Evolutionary conservation across 441 rosid species (phyloP).

Genomic region (Pelargonium citronellum): DNA sequence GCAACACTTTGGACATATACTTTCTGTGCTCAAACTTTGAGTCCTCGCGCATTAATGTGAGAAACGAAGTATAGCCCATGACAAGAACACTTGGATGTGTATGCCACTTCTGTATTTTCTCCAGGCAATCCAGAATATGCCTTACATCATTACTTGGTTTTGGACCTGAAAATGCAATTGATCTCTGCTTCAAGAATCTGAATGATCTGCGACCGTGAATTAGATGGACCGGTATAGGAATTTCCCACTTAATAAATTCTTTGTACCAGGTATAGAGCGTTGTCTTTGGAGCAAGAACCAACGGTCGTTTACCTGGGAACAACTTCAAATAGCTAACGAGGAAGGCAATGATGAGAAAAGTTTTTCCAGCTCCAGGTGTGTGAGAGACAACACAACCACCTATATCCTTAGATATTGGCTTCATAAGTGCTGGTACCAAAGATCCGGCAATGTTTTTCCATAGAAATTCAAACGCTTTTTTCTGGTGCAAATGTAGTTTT

Average conservation of each 20-base stretch:
- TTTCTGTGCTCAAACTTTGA: slow-evolving; percentile 68
- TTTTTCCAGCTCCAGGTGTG: slow-evolving; percentile 93
- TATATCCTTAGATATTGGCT: slow-evolving; percentile 37
- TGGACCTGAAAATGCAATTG: slow-evolving; percentile 38
- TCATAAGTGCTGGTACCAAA: slow-evolving; percentile 53
- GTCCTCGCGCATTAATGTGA: slow-evolving; percentile 81
- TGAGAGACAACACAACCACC: slow-evolving; percentile 95
- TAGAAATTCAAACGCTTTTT: slow-evolving; percentile 80
- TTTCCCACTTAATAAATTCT: slow-evolving; percentile 91
- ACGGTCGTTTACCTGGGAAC: slow-evolving; percentile 78
- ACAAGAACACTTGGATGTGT: slow-evolving; percentile 84
- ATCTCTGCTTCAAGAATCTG: slow-evolving; percentile 38
- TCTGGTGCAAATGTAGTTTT: slow-evolving; percentile 70
- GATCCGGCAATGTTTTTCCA: slow-evolving; percentile 82
- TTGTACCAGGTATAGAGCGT: slow-evolving; percentile 93
- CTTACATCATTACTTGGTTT: slow-evolving; percentile 71
- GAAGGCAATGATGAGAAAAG: slow-evolving; percentile 85
- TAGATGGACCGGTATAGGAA: slow-evolving; percentile 75
- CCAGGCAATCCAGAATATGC: slow-evolving; percentile 92
- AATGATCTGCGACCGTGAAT: slow-evolving; percentile 80
- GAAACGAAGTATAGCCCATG: slow-evolving; percentile 93
- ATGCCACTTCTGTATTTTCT: slow-evolving; percentile 93
- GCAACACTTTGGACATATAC: slow-evolving; percentile 79
- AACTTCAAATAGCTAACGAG: slow-evolving; percentile 81
- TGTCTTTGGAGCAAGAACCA: slow-evolving; percentile 91